These are phyloP conservation scores for Backusella macrospora DNA, from an alignment of 192 early-diverging fungal genomes.

Conservation along the genomic window DNA sequence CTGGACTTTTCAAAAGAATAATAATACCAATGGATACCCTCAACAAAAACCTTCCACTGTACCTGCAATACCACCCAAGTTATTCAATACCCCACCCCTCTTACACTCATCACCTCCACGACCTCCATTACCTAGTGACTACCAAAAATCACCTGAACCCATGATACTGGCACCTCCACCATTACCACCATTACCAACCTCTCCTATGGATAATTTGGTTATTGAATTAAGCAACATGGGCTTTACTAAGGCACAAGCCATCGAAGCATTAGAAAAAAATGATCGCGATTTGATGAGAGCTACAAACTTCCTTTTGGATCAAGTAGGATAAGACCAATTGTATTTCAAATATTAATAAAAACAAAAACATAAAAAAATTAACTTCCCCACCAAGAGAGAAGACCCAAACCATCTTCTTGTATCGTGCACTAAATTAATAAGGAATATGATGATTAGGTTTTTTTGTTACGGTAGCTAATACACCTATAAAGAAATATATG, in stretches of 20 bases:
- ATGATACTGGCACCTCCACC: conserved; percentile 25
- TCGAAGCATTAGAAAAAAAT: conserved; percentile 74
- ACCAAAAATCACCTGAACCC: conserved; percentile 1
- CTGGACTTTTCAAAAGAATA: conserved; percentile 21
- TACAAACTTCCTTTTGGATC: conserved; percentile 78
- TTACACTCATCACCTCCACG: conserved; percentile 19
- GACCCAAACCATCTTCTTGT: conserved; percentile 68
- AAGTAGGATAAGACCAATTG: conserved; percentile 12
- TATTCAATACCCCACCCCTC: conserved; percentile 26
- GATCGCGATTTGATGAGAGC: conserved; percentile 75
- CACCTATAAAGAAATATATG: too few relatives aligned
- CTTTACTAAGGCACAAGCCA: conserved; percentile 69
- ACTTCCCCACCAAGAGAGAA: conserved; percentile 71
- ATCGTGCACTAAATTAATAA: conserved; percentile 58
- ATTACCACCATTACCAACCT: conserved; percentile 3
- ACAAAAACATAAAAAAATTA: background rate
- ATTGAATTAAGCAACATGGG: conserved; percentile 69
- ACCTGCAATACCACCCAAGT: conserved; percentile 34
- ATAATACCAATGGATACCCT: background rate
- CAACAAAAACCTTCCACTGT: conserved; percentile 13
- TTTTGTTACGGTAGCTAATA: background rate
- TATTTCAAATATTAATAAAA: background rate
- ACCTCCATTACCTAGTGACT: conserved; percentile 21
- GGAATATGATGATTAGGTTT: background rate
- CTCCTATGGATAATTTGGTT: conserved; percentile 25